phyloP scores from a whole-genome alignment of 2,329 filamentous ascomycete genomes.

The Arachnomyces sp. region DNA sequence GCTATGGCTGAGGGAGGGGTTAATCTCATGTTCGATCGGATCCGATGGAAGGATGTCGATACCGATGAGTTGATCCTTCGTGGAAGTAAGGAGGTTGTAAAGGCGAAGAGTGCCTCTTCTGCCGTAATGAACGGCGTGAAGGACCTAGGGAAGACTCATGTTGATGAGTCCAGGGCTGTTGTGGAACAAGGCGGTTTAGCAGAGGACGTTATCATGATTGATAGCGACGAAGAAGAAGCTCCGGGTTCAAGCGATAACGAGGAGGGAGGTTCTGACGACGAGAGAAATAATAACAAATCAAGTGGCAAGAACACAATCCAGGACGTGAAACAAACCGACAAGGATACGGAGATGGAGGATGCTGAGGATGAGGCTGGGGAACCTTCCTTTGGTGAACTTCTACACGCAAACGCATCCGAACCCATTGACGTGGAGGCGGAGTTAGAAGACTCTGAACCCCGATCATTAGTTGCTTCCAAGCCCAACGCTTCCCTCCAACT shows the following conservation, averaged over 20 bases:
- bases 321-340: slow-evolving; percentile 16
- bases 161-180: slow-evolving; percentile 52
- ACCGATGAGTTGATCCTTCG: slow-evolving; percentile 38
- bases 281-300: slow-evolving; percentile 6
- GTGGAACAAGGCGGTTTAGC: slow-evolving; percentile 44
- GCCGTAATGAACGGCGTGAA: slow-evolving; percentile 48
- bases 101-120: slow-evolving; percentile 37
- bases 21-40: slow-evolving; percentile 43
- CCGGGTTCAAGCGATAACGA: slow-evolving; percentile 21
- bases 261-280: slow-evolving; percentile 13
- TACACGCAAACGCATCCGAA: slow-evolving; percentile 61
- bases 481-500: slow-evolving; percentile 39
- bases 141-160: slow-evolving; percentile 42
- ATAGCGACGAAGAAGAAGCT: slow-evolving; percentile 25
- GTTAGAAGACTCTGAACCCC: slow-evolving; percentile 39
- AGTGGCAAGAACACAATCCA: slow-evolving; percentile 10
- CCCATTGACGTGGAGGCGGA: slow-evolving; percentile 62
- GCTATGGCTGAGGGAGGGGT: slow-evolving; percentile 44
- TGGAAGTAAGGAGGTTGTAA: slow-evolving; percentile 38
- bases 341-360: slow-evolving; percentile 26
- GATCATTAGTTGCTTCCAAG: slow-evolving; percentile 40
- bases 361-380: slow-evolving; percentile 39
- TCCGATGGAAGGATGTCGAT: slow-evolving; percentile 39
- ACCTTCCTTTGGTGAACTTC: slow-evolving; percentile 80
- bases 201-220: slow-evolving; percentile 28